phyloP scores from a whole-genome alignment of 192 early-diverging fungal species.

The Haplosporangium gracile region DNA sequence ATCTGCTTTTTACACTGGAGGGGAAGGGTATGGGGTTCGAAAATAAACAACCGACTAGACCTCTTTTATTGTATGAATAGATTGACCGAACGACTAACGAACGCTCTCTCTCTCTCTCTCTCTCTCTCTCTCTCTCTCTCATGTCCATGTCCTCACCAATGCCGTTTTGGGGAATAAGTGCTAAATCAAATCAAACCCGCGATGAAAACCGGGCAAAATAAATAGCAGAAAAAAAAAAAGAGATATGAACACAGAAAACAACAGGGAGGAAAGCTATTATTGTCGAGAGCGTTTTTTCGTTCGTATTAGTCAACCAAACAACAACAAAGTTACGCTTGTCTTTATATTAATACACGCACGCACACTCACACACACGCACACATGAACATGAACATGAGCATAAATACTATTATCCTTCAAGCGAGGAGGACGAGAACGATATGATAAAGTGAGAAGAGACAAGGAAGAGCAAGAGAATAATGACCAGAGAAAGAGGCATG shows the following conservation, averaged over 20 bases:
- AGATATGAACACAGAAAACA: background rate
- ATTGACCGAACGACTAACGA: background rate
- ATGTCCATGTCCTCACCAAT: background rate
- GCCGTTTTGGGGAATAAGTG: background rate
- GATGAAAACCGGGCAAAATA: background rate
- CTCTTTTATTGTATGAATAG: background rate
- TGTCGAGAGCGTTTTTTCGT: background rate
- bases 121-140: too few species aligned
- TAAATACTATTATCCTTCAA: background rate
- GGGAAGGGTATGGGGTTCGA: background rate
- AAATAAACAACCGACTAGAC: background rate
- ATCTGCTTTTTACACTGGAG: background rate
- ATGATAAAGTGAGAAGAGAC: background rate
- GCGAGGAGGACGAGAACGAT: background rate
- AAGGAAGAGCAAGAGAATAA: background rate
- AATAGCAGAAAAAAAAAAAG: background rate
- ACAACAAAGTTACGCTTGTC: background rate
- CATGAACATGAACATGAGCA: background rate
- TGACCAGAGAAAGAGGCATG: background rate
- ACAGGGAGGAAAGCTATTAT: background rate
- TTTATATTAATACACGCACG: background rate
- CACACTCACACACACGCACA: background rate
- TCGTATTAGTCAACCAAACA: constrained; percentile 3
- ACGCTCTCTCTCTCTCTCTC: background rate
- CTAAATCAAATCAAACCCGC: too few species aligned